These are phyloP conservation scores for Neurospora sp. DNA, from an alignment of 495 filamentous ascomycete species.

Conservation along the genomic window DNA sequence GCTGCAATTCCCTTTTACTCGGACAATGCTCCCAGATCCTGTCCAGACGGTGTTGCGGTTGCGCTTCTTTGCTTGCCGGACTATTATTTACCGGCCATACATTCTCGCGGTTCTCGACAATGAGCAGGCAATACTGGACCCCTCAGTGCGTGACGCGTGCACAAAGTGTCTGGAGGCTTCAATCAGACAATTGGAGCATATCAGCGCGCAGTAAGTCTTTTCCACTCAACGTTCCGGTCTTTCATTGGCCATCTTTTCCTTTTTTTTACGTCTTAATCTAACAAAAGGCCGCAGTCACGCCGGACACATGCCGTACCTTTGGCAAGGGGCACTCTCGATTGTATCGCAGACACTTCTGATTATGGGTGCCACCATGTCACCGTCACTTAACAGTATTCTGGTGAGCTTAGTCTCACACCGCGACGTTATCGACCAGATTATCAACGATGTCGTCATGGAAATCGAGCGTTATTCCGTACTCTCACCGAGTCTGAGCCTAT, in stretches of 20 bases:
- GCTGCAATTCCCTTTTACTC: conserved; percentile 63
- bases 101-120: conserved; percentile 72
- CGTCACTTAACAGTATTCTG: conserved; percentile 55
- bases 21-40: conserved; percentile 53
- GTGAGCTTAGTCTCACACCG: conserved; percentile 44
- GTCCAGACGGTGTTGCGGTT: conserved; percentile 70
- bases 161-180: conserved; percentile 74
- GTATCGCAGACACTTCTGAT: conserved; percentile 70
- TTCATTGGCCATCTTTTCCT: conserved; percentile 10
- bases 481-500: conserved; percentile 61
- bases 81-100: conserved; percentile 77
- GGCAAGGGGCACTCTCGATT: conserved; percentile 75
- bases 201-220: conserved; percentile 57
- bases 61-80: conserved; percentile 74
- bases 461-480: conserved; percentile 63
- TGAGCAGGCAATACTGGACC: conserved; percentile 58
- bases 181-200: conserved; percentile 68
- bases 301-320: conserved; percentile 78
- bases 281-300: conserved; percentile 51
- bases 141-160: conserved; percentile 62
- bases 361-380: conserved; percentile 80
- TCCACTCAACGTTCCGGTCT: conserved; percentile 3
- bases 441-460: conserved; percentile 62
- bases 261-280: conserved; percentile 24
- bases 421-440: conserved; percentile 60